Base-by-base conservation (phyloP, 768 basidiomycete genomes). In the Lactarius indigo region DNA sequence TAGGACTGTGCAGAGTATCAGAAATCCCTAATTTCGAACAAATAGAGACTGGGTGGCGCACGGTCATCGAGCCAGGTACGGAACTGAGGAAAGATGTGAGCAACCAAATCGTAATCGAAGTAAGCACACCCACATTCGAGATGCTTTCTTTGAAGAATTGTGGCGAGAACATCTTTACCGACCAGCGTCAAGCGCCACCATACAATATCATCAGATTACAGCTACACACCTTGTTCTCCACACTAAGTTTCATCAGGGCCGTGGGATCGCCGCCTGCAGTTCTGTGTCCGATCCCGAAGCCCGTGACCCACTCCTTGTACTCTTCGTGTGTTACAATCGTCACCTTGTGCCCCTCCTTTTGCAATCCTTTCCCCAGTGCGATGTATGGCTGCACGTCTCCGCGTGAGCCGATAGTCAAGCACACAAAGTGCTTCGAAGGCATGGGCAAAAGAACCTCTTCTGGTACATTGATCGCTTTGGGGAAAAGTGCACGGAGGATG, bases 201-300 rank as follows among this genome's bases (percentile, higher is more conserved):
- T 28, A 26, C n/a, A 18, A 17, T 7, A 23, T 26, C 18, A 41
- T 8, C 39, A 30, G 20, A 9, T 44, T 30, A 31, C 20, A 8
- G 37, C 26, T 13, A 42, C 69, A 9, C 35, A 78, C 79, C 75
- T 85, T 78, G 68, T 79, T 77, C 70, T 83, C 83, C 3, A 81
- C 79, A 64, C 79, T 81, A 5, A 89, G 77, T 71, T 87, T 86
- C 87, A 89, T 89, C 73, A 89, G 72, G 2, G 84, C 84, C 0
- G 85, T 87, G 0, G 88, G 87, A 75, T 90, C 88, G 7, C 87
- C 88, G 2, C 88, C 88, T 18, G 87, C 86, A 41, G 82, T 81
- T 31, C 86, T 80, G 74, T 87, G 86, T 42, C 75, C 77, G 64
- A 90, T 78, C 4, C 83, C 85, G 72, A 85, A 89, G 8, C 84